phyloP scores from a whole-genome alignment of 2,329 filamentous ascomycete genomes.

The Aspergillus aculeatinus region DNA sequence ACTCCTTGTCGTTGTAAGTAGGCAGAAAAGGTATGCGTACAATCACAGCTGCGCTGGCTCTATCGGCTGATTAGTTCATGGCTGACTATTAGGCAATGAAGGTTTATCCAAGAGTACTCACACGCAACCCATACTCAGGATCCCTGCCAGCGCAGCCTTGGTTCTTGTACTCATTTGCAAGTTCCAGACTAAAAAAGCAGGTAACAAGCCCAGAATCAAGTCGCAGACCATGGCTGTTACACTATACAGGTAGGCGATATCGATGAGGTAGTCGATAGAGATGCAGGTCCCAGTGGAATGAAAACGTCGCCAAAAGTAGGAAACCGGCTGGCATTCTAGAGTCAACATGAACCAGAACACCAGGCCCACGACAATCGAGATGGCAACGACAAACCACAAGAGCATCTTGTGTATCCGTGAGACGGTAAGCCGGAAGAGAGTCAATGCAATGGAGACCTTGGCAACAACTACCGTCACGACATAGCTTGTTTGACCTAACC shows the following conservation, averaged over 20 bases:
- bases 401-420: conserved; percentile 47
- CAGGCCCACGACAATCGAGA: conserved; percentile 47
- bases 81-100: conserved; percentile 16
- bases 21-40: conserved; percentile 39
- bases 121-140: conserved; percentile 59
- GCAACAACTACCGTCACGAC: conserved; percentile 49
- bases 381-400: conserved; percentile 49
- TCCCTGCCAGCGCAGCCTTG: conserved; percentile 53
- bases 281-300: conserved; percentile 17
- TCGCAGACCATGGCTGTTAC: conserved; percentile 50
- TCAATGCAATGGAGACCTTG: conserved; percentile 55
- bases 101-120: conserved; percentile 25
- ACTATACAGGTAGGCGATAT: conserved; percentile 55
- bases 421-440: conserved; percentile 54
- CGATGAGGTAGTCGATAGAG: conserved; percentile 15
- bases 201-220: conserved; percentile 54
- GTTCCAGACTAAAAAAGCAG: conserved; percentile 55
- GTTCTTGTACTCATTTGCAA: conserved; percentile 55
- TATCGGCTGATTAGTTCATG: conserved; percentile 4
- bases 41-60: conserved; percentile 38
- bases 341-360: conserved; percentile 53
- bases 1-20: conserved; percentile 32
- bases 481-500: conserved; percentile 58
- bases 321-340: conserved; percentile 55
- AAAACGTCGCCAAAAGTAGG: conserved; percentile 50